Evolutionary conservation across 2,329 filamentous ascomycete species (phyloP), one percentile per base, ranked within the genome.

Genomic region (Didymella pinodella): DNA sequence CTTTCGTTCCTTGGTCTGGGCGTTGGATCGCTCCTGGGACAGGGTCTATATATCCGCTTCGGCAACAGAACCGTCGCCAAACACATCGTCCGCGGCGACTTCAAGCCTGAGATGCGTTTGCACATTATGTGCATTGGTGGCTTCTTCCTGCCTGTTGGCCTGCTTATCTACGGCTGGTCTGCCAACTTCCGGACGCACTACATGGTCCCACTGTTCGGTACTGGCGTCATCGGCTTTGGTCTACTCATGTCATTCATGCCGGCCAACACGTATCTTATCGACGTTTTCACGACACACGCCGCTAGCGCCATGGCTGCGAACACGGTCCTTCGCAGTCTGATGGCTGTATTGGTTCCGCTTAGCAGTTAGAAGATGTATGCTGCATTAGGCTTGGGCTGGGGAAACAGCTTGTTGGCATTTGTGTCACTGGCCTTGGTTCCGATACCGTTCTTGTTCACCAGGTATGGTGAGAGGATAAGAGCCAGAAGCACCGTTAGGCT

Each of bases 1-100:
- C 72, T 82, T 1, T 75, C 75, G 0, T 82, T 79, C 54, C 57
- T 81, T 1, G 79, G 77, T 1, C 62, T 78, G 6, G 80, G 80
- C 3, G 62, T 80, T 4, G 80, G 80, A 0, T 76, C 72, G 29
- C 62, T 81, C 3, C 50, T 78, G 3, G 77, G 77, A 0, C 75
- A 77, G 47, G 59, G 68, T 18, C 47, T 64, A 0, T 76, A 72
- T 47, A 75, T 71, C 2, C 57, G 66, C 32, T 74, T 57, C 20
- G 75, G 75, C 28, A 76, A 78, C 57, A 68, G 65, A 28, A 70
- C 59, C 1, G 72, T 69, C 2, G 54, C 59, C 5, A 71, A 71
- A 50, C 74, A 76, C 51, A 66, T 76, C 8, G 53, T 45, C 12
- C 59, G 54, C 7, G 75, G 74, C 5, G 72, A 74, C 51, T 77